These are phyloP conservation scores for Didymella glomerata DNA, from an alignment of 2,329 filamentous ascomycete genomes.

Conservation along the genomic window DNA sequence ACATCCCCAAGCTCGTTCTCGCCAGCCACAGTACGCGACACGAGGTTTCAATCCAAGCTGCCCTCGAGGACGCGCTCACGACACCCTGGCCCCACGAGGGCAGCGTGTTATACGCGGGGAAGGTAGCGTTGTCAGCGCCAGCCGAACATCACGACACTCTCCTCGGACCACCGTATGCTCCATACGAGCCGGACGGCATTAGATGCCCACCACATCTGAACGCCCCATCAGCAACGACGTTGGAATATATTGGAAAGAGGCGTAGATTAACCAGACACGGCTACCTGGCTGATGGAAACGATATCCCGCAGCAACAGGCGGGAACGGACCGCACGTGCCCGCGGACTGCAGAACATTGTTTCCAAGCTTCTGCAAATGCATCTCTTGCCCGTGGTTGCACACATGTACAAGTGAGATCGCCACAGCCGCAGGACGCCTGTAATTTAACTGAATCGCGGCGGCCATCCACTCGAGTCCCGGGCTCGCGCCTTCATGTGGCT, in stretches of 20 bases:
- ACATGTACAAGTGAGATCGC: conserved; percentile 23
- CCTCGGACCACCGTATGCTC: conserved; percentile 1
- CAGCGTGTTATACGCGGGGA: conserved; percentile 29
- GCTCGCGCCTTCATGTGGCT: conserved; percentile 22
- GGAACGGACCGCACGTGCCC: conserved; percentile 15
- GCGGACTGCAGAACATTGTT: conserved; percentile 15
- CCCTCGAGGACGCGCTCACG: conserved; percentile 16
- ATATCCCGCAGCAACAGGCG: conserved; percentile 14
- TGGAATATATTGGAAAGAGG: conserved; percentile 9
- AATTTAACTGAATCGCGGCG: conserved; percentile 32
- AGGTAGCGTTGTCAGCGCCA: conserved; percentile 25
- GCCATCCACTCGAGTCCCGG: conserved; percentile 22
- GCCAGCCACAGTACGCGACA: conserved; percentile 17
- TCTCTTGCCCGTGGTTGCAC: conserved; percentile 16
- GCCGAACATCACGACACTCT: conserved; percentile 1
- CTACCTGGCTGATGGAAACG: conserved; percentile 20
- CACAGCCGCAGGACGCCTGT: conserved; percentile 26
- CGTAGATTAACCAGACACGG: conserved; percentile 19
- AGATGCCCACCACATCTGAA: not conserved
- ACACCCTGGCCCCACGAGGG: conserved; percentile 19
- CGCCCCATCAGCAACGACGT: conserved; percentile 14
- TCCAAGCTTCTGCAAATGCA: conserved; percentile 10
- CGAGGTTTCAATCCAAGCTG: conserved; percentile 16
- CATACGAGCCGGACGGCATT: not conserved
- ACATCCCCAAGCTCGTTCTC: conserved; percentile 18